Evolutionary conservation across 257 asterid genomes (phyloP).

Genomic region (Salvia hispanica): DNA sequence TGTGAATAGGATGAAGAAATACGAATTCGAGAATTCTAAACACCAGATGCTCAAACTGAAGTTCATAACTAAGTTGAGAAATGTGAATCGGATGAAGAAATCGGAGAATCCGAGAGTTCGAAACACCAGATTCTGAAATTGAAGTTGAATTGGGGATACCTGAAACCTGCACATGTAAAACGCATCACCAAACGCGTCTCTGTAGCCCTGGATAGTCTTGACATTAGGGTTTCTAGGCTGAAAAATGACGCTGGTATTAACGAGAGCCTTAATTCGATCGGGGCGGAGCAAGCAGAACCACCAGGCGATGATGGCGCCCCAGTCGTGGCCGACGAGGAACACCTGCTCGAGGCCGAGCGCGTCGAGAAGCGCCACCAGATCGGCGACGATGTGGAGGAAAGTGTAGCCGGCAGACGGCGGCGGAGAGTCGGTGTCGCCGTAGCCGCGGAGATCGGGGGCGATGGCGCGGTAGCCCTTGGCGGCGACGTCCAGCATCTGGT

Average conservation of each 20-base stretch:
- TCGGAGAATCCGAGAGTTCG: no score
- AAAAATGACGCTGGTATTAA: slow-evolving; percentile 22
- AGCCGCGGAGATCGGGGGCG: slow-evolving; percentile 32
- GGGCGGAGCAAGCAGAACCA: slow-evolving; percentile 28
- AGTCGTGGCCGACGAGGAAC: slow-evolving; percentile 32
- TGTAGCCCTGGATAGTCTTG: slow-evolving; percentile 35
- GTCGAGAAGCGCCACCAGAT: slow-evolving; percentile 34
- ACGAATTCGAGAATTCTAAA: no score
- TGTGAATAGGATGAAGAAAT: no score
- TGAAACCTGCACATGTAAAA: slow-evolving; percentile 61
- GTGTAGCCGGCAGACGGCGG: slow-evolving; percentile 15
- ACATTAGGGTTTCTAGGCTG: slow-evolving; percentile 17
- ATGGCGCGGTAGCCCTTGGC: slow-evolving; percentile 27
- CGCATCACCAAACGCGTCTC: slow-evolving; percentile 46
- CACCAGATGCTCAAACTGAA: no score
- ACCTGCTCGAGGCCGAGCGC: slow-evolving; percentile 23
- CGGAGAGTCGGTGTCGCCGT: slow-evolving; percentile 28
- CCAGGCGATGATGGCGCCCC: slow-evolving; percentile 37
- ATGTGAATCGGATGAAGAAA: no score
- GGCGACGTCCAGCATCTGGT: slow-evolving; percentile 26
- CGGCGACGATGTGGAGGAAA: slow-evolving; percentile 24
- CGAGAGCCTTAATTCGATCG: slow-evolving; percentile 19
- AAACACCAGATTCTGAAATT: no score
- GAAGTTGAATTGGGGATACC: slow-evolving; percentile 25
- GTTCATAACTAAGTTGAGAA: no score